Evolutionary conservation across 805 yeast genomes (phyloP).

Genomic region (Saccharomycopsis vini): DNA sequence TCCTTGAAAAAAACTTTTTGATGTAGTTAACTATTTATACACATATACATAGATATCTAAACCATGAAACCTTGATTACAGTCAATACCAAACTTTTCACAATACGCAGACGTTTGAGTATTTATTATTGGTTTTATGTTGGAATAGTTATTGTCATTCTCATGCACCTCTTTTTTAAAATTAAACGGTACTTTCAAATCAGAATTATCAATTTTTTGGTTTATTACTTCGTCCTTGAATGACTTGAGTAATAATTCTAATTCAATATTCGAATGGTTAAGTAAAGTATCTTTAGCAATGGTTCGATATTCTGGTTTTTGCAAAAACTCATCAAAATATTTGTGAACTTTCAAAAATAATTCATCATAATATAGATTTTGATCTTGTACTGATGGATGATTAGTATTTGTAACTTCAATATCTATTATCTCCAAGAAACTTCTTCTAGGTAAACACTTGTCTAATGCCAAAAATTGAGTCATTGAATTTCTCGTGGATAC

Average conservation of each 20-base stretch:
- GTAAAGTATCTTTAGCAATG: neutral
- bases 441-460: slow-evolving; percentile 69
- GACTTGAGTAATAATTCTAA: neutral
- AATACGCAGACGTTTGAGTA: slow-evolving; percentile 30
- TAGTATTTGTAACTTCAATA: slow-evolving; percentile 27
- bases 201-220: slow-evolving; percentile 22
- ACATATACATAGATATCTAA: no score
- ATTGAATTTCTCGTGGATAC: slow-evolving; percentile 11
- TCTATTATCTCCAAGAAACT: slow-evolving; percentile 45
- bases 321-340: slow-evolving; percentile 2
- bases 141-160: slow-evolving; percentile 15
- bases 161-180: slow-evolving; percentile 12
- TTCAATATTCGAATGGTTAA: neutral
- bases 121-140: slow-evolving; percentile 29
- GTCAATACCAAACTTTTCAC: slow-evolving; percentile 20
- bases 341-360: slow-evolving; percentile 7
- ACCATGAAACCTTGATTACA: neutral
- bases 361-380: slow-evolving; percentile 11
- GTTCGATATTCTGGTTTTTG: neutral
- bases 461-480: slow-evolving; percentile 67
- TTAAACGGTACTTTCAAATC: slow-evolving; percentile 21
- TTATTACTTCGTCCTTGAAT: slow-evolving; percentile 2
- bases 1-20: neutral
- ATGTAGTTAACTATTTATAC: no score
- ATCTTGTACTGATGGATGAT: neutral